phyloP scores from a whole-genome alignment of 2,329 filamentous ascomycete species.

The Diaporthe nobilis region DNA sequence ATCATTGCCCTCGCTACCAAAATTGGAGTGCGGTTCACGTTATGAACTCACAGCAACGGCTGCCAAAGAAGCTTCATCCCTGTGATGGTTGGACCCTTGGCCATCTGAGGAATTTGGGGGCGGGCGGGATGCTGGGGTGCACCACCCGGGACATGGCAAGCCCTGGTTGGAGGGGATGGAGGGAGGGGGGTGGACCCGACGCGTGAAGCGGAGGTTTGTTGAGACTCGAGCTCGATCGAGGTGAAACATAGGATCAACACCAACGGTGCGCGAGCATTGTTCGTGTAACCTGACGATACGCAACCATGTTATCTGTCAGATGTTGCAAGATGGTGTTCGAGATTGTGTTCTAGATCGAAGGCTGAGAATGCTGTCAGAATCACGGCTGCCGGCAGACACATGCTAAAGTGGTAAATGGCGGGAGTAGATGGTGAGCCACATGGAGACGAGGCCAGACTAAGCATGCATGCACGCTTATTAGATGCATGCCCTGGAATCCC shows the following conservation, averaged over 20 bases:
- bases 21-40: neutral
- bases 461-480: slow-evolving; percentile 18
- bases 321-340: neutral
- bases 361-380: neutral
- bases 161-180: neutral
- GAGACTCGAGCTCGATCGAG: slow-evolving; percentile 23
- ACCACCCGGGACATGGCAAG: slow-evolving; percentile 23
- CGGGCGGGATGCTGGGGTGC: slow-evolving; percentile 4
- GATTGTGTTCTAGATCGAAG: neutral
- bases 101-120: slow-evolving; percentile 3
- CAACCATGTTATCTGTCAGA: neutral
- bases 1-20: neutral
- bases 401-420: neutral
- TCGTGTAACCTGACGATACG: neutral
- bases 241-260: slow-evolving; percentile 8
- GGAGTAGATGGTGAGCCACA: neutral
- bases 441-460: slow-evolving; percentile 6
- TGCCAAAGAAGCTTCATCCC: slow-evolving; percentile 23
- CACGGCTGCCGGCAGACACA: neutral
- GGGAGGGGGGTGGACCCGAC: neutral
- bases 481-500: slow-evolving; percentile 8
- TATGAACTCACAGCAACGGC: neutral
- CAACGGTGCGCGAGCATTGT: neutral
- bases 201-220: slow-evolving; percentile 10
- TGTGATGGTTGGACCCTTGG: slow-evolving; percentile 6